A percentile compares a stretch with the other conserved stretches of the same genome.
Evolutionary conservation across 1,139 yeast genomes (phyloP).

Genomic region (Pichia sp.): DNA sequence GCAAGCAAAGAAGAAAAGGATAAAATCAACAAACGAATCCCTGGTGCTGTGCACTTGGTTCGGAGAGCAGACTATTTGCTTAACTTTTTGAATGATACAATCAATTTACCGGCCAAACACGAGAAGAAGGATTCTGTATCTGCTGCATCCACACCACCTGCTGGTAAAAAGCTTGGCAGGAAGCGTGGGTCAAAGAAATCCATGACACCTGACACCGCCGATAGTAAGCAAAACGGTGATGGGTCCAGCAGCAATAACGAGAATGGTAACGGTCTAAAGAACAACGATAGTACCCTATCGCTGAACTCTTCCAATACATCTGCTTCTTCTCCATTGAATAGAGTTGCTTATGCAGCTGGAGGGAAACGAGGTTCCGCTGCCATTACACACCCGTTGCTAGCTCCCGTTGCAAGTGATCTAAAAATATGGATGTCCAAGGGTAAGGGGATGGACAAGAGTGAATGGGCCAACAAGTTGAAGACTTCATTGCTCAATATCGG

Average conservation of each 20-base stretch:
- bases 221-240: not conserved
- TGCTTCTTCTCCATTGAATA: slow-evolving; percentile 3
- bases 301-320: slow-evolving; percentile 6
- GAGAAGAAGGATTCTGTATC: slow-evolving; percentile 20
- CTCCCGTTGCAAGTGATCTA: slow-evolving; percentile 72
- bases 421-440: slow-evolving; percentile 73
- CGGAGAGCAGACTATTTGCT: slow-evolving; percentile 88
- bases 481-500: slow-evolving; percentile 78
- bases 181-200: slow-evolving; percentile 15
- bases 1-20: slow-evolving; percentile 38
- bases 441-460: slow-evolving; percentile 76
- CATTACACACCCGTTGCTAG: slow-evolving; percentile 35
- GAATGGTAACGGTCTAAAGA: not conserved
- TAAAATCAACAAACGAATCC: slow-evolving; percentile 42
- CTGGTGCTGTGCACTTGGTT: slow-evolving; percentile 91
- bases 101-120: slow-evolving; percentile 6
- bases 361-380: not conserved
- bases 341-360: not conserved
- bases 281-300: not conserved
- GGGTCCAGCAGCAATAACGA: not conserved
- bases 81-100: slow-evolving; percentile 55
- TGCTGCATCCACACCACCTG: not conserved
- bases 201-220: slow-evolving; percentile 21
- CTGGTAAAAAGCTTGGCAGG: slow-evolving; percentile 8
- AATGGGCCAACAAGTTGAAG: slow-evolving; percentile 76